Percentiles rank a stretch among this genome's conserved stretches.
phyloP scores from a whole-genome alignment of 2,329 filamentous ascomycete species.

The Neospermospora avenae region DNA sequence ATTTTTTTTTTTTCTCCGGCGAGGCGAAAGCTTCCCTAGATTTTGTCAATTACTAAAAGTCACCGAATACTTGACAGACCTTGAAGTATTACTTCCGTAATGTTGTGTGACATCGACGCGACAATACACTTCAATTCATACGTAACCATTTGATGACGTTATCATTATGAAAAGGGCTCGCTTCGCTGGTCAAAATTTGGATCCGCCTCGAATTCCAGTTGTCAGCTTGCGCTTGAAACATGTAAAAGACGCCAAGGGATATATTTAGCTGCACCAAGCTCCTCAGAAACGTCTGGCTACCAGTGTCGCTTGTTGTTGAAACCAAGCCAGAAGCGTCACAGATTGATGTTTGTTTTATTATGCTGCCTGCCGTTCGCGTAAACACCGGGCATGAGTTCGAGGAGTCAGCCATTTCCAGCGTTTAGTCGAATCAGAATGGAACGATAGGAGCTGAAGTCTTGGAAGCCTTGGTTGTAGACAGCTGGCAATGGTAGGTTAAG shows the following conservation, averaged over 20 bases:
- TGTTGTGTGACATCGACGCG: too few relatives aligned
- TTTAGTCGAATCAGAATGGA: background rate
- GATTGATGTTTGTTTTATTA: background rate
- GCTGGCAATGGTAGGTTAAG: background rate
- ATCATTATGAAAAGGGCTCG: too few relatives aligned
- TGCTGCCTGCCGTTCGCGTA: background rate
- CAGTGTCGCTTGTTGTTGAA: background rate
- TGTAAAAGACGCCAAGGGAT: background rate
- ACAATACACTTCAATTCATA: too few relatives aligned
- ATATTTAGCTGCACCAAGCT: background rate
- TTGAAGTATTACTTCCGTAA: too few relatives aligned
- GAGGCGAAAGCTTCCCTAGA: too few relatives aligned
- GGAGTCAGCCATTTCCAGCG: background rate
- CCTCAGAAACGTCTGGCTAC: background rate
- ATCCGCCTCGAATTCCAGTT: too few relatives aligned
- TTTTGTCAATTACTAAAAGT: too few relatives aligned
- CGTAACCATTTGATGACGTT: too few relatives aligned
- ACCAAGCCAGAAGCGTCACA: background rate
- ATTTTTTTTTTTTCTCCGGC: too few relatives aligned
- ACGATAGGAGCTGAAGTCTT: background rate
- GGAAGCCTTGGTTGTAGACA: background rate
- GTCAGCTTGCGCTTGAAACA: background rate
- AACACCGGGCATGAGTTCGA: too few relatives aligned
- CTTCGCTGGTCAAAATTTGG: too few relatives aligned
- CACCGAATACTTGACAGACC: too few relatives aligned